Evolutionary conservation across 208 protist species (phyloP).

Genomic region (Leishmania major): DNA sequence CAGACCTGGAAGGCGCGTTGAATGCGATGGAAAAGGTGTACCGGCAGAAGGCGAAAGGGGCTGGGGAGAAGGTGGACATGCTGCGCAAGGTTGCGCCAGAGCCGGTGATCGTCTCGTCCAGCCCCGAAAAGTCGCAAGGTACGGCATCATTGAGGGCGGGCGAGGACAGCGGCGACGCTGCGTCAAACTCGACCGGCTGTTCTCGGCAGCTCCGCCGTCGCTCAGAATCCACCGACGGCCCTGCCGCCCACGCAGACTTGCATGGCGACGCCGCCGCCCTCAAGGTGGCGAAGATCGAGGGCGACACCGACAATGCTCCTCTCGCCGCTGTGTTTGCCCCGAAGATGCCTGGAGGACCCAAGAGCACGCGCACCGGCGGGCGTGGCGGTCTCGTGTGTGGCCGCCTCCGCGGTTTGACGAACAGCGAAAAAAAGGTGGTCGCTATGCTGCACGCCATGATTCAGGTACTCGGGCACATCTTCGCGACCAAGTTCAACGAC

Average conservation of each 20-base stretch:
- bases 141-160: background rate
- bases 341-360: background rate
- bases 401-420: slow-evolving; percentile 59
- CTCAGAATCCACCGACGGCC: slow-evolving; percentile 8
- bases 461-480: slow-evolving; percentile 74
- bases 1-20: slow-evolving; percentile 46
- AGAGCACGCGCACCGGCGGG: background rate
- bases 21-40: slow-evolving; percentile 47
- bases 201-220: slow-evolving; percentile 6
- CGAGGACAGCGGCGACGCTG: background rate
- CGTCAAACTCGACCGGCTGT: background rate
- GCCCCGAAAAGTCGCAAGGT: background rate
- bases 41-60: slow-evolving; percentile 48
- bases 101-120: slow-evolving; percentile 5
- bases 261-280: background rate
- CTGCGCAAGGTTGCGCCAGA: slow-evolving; percentile 53
- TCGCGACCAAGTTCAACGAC: slow-evolving; percentile 80
- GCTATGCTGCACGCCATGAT: slow-evolving; percentile 65
- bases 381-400: slow-evolving; percentile 36
- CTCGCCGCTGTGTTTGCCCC: background rate
- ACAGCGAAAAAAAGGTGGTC: slow-evolving; percentile 77
- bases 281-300: slow-evolving; percentile 17
- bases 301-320: background rate
- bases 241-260: background rate
- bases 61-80: slow-evolving; percentile 54